phyloP scores from a whole-genome alignment of 805 yeast genomes.

The Starmerella cellae region DNA sequence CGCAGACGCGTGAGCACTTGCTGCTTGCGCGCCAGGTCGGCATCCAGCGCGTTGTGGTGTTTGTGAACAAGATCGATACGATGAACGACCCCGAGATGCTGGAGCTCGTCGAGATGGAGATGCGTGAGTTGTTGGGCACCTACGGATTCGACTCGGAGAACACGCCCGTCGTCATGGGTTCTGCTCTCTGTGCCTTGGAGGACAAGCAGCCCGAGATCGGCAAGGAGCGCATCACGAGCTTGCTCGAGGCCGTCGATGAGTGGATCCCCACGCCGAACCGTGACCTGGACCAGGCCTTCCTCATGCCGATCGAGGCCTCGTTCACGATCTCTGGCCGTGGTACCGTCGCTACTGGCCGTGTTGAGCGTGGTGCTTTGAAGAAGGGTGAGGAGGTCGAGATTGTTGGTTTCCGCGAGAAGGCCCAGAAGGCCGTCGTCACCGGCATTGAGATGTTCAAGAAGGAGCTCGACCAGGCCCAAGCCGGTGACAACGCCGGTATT shows the following conservation, averaged over 20 bases:
- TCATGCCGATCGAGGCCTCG: slow-evolving; percentile 94
- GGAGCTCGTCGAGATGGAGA: slow-evolving; percentile 99
- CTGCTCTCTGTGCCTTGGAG: slow-evolving; percentile 94
- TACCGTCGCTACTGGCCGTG: slow-evolving; percentile 98
- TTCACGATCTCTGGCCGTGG: slow-evolving; percentile 99
- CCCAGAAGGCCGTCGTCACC: slow-evolving; percentile 86
- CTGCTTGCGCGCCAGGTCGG: slow-evolving; percentile 98
- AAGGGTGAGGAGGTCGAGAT: slow-evolving; percentile 98
- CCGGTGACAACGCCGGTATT: slow-evolving; percentile 98
- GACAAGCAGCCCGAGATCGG: slow-evolving; percentile 84
- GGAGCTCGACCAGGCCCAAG: slow-evolving; percentile 94
- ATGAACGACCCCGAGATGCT: slow-evolving; percentile 98
- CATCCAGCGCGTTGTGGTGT: slow-evolving; percentile 93
- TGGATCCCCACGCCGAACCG: slow-evolving; percentile 93
- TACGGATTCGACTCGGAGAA: slow-evolving; percentile 98
- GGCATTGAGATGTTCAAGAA: slow-evolving; percentile 99
- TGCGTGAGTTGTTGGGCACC: slow-evolving; percentile 84
- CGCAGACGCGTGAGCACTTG: slow-evolving; percentile 98
- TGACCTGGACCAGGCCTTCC: slow-evolving; percentile 90
- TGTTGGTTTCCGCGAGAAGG: slow-evolving; percentile 79
- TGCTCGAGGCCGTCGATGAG: slow-evolving; percentile 85
- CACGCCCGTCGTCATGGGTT: slow-evolving; percentile 96
- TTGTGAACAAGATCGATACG: slow-evolving; percentile 95
- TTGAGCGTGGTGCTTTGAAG: slow-evolving; percentile 93
- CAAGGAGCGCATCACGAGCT: slow-evolving; percentile 62